Conservation (phyloP, 257 asterid species). For the Solanum lignicaule region DNA sequence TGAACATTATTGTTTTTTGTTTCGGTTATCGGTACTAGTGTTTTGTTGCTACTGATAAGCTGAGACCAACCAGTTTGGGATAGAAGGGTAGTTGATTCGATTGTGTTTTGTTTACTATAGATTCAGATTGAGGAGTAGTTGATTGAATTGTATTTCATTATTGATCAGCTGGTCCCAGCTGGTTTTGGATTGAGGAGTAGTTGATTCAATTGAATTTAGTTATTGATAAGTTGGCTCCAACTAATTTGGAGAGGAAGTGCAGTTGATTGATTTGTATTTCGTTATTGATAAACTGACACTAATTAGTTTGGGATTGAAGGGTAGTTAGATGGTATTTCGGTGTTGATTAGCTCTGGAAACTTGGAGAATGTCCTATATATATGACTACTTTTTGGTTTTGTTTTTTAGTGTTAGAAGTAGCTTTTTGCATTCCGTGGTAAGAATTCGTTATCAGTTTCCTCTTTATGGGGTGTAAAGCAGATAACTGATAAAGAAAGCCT, state of each 20-base stretch:
- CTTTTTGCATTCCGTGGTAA: not conserved
- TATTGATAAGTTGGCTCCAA: not conserved
- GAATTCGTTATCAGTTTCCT: not conserved
- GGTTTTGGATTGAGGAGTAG: not conserved
- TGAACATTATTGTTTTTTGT: not conserved
- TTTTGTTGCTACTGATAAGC: not conserved
- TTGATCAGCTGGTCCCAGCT: not conserved
- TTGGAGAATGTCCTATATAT: not conserved
- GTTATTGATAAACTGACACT: not conserved
- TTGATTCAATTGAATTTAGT: not conserved
- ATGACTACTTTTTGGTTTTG: not conserved
- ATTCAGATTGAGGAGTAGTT: not conserved
- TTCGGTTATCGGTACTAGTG: not conserved
- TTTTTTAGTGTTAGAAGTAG: not conserved
- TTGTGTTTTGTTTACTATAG: not conserved
- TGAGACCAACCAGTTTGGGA: not conserved
- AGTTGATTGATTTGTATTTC: not conserved
- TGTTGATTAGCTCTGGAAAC: not conserved
- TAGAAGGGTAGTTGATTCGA: not conserved
- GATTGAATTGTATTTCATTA: not conserved
- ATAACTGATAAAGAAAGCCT: not conserved
- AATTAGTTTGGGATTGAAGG: not conserved
- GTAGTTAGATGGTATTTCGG: not conserved
- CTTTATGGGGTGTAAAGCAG: not conserved
- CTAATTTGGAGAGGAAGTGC: not conserved